Conservation (phyloP, 1,284 basidiomycete species). For the Marasmius sp. region DNA sequence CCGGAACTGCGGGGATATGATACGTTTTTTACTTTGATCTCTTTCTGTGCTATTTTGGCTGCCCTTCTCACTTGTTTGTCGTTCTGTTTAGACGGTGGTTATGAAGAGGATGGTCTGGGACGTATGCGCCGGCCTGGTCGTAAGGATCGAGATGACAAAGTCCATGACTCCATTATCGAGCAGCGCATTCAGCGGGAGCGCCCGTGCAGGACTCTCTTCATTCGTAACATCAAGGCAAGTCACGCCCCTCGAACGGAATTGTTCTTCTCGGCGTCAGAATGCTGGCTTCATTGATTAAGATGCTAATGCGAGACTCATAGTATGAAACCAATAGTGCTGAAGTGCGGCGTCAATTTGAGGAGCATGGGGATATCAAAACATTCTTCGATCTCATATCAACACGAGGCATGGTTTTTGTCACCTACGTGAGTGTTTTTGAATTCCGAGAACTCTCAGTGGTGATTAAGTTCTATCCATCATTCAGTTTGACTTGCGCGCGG, state of each 20-base stretch:
- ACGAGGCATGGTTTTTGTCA: conserved; percentile 96
- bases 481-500: conserved; percentile 89
- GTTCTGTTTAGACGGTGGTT: conserved; percentile 60
- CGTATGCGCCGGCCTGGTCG: conserved; percentile 49
- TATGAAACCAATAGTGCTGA: conserved; percentile 88
- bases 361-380: conserved; percentile 93
- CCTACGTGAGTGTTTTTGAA: conserved; percentile 74
- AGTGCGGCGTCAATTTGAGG: conserved; percentile 84
- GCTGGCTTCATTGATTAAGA: neutral
- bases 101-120: conserved; percentile 53
- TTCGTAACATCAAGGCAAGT: conserved; percentile 95
- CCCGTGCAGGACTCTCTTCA: conserved; percentile 93
- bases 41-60: conserved; percentile 29
- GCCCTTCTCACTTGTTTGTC: conserved; percentile 51
- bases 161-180: conserved; percentile 85
- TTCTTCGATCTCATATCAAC: conserved; percentile 95
- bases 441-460: neutral
- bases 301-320: conserved; percentile 39
- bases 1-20: conserved; percentile 18
- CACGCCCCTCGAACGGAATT: conserved; percentile 13
- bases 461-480: neutral
- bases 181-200: conserved; percentile 88
- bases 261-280: conserved; percentile 5
- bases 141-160: conserved; percentile 78
- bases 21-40: conserved; percentile 40